Evolutionary conservation across 2,329 filamentous ascomycete species (phyloP).

Genomic region (Tolypocladium endophyticum): DNA sequence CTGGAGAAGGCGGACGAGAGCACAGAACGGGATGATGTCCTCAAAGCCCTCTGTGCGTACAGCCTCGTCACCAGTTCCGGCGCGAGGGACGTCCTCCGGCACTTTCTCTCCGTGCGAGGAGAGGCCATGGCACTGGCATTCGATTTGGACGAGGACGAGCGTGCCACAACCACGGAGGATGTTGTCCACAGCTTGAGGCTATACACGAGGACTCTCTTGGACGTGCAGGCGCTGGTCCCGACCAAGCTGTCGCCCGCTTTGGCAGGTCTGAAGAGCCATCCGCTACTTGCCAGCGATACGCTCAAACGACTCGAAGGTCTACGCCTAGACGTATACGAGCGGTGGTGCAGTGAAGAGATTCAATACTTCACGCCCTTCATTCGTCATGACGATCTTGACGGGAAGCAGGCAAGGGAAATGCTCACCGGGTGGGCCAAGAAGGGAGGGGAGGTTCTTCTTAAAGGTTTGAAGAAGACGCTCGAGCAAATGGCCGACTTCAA

Average conservation of each 20-base stretch:
- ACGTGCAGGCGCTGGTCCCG: slow-evolving; percentile 68
- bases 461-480: slow-evolving; percentile 52
- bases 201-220: slow-evolving; percentile 66
- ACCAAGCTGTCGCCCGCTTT: slow-evolving; percentile 61
- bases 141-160: slow-evolving; percentile 34
- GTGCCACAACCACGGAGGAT: slow-evolving; percentile 28
- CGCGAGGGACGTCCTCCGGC: slow-evolving; percentile 63
- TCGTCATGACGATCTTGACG: slow-evolving; percentile 64
- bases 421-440: slow-evolving; percentile 53
- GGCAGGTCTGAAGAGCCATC: slow-evolving; percentile 54
- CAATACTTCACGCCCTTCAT: slow-evolving; percentile 81
- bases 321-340: slow-evolving; percentile 64
- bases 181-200: slow-evolving; percentile 59
- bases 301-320: slow-evolving; percentile 59
- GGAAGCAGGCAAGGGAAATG: slow-evolving; percentile 47
- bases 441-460: slow-evolving; percentile 47
- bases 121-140: slow-evolving; percentile 57
- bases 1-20: slow-evolving; percentile 51
- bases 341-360: slow-evolving; percentile 76
- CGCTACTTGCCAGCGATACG: slow-evolving; percentile 61
- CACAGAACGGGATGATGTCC: slow-evolving; percentile 39
- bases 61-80: slow-evolving; percentile 73
- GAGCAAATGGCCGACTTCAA: slow-evolving; percentile 54
- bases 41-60: slow-evolving; percentile 71
- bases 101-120: slow-evolving; percentile 66